These are phyloP conservation scores for Coprinopsis cinerea DNA, from an alignment of 768 basidiomycete genomes.

Conservation along the genomic window DNA sequence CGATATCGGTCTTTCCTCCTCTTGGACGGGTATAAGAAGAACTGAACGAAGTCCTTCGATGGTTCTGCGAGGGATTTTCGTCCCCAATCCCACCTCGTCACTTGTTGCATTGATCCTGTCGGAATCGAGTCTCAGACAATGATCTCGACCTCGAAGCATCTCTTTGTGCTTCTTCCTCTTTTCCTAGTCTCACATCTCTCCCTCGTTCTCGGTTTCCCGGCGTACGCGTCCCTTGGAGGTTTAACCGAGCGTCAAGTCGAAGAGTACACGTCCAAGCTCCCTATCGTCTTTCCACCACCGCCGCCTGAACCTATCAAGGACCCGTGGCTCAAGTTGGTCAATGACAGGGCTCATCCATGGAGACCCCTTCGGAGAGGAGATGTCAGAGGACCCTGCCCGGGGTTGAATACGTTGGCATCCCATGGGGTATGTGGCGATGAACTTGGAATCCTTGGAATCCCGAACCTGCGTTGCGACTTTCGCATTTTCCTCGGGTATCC, in stretches of 20 bases:
- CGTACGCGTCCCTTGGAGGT: neutral
- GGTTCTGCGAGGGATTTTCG: no score
- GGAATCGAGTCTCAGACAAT: no score
- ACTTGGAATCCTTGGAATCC: neutral
- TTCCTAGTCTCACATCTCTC: no score
- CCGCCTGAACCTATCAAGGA: neutral
- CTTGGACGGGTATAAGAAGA: no score
- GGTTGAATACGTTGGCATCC: slow-evolving; percentile 16
- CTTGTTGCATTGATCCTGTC: no score
- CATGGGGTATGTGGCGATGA: slow-evolving; percentile 13
- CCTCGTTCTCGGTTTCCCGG: neutral
- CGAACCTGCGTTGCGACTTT: no score
- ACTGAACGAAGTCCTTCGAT: no score
- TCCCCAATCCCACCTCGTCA: no score
- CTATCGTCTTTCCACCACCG: neutral
- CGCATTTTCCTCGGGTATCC: no score
- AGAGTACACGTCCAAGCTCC: neutral
- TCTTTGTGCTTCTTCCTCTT: no score
- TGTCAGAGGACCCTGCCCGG: slow-evolving; percentile 17
- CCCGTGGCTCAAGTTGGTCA: slow-evolving; percentile 12
- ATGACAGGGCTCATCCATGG: slow-evolving; percentile 16
- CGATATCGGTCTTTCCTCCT: no score
- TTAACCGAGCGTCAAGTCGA: neutral
- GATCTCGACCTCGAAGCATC: no score
- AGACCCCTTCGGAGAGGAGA: slow-evolving; percentile 8